These are phyloP conservation scores for Rubus idaeus DNA, from an alignment of 306 rosid species.

Conservation along the genomic window DNA sequence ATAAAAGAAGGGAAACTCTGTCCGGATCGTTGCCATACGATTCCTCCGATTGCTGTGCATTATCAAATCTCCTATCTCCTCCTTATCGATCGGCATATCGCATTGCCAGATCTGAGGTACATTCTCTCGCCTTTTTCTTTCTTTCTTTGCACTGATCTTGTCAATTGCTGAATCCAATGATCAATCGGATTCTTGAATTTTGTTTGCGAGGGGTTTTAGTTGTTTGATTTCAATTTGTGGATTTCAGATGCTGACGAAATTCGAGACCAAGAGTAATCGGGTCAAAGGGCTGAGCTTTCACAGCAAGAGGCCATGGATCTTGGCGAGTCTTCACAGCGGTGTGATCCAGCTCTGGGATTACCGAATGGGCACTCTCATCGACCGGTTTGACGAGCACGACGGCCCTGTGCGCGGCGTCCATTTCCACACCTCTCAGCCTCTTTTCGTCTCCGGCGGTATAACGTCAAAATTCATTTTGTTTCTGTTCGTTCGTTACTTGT, in stretches of 20 bases:
- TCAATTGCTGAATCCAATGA: not conserved
- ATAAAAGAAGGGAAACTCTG: not conserved
- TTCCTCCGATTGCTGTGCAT: not conserved
- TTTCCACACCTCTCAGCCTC: conserved; percentile 48
- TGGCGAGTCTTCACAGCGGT: conserved; percentile 49
- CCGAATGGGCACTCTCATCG: conserved; percentile 48
- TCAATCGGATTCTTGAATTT: not conserved
- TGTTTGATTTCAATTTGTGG: conserved; percentile 1
- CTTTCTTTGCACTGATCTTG: too few relatives aligned
- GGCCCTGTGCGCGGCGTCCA: conserved; percentile 49
- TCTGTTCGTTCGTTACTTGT: not conserved
- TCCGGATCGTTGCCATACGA: not conserved
- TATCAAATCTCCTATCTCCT: not conserved
- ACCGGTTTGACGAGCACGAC: conserved; percentile 48
- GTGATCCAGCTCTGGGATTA: conserved; percentile 51
- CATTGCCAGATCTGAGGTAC: conserved; percentile 31
- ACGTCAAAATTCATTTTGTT: not conserved
- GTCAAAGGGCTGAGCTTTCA: conserved; percentile 50
- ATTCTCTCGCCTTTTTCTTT: not conserved
- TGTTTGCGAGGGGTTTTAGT: not conserved
- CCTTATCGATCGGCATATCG: not conserved
- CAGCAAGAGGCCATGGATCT: conserved; percentile 49
- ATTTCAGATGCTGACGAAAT: conserved; percentile 42
- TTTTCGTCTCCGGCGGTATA: conserved; percentile 45
- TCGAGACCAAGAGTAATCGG: conserved; percentile 49